Conservation (phyloP, 148 eudicot genomes). For the Cornus suecica region DNA sequence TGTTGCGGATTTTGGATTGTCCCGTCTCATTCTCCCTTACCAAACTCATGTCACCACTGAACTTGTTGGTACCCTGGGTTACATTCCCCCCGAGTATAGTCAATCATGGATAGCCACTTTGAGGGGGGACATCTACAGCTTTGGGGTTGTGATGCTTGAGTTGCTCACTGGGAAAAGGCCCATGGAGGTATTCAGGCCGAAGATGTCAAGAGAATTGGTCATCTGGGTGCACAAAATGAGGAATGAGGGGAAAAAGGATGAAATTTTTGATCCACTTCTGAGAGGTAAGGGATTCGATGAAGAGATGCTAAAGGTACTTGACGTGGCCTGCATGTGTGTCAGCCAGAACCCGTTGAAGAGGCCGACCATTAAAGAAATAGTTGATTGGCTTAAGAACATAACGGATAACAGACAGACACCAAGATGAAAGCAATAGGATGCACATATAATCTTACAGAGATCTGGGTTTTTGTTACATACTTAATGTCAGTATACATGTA, state of each 20-base stretch:
- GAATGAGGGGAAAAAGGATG: constrained; percentile 65
- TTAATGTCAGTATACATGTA: constrained; percentile 8
- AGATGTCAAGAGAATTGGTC: constrained; percentile 68
- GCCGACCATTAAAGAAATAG: constrained; percentile 79
- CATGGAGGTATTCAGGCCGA: constrained; percentile 70
- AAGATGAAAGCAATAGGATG: constrained; percentile 21
- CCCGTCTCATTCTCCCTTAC: constrained; percentile 76
- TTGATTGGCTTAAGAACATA: constrained; percentile 58
- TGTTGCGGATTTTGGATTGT: constrained; percentile 89
- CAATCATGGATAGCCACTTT: constrained; percentile 91
- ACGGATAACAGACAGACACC: constrained; percentile 31
- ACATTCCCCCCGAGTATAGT: constrained; percentile 92
- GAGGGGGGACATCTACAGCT: constrained; percentile 89
- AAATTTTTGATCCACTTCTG: constrained; percentile 60
- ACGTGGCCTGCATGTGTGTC: constrained; percentile 80
- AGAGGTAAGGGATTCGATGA: constrained; percentile 70
- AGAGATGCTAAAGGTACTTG: constrained; percentile 77
- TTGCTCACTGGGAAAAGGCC: constrained; percentile 82
- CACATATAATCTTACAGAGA: background rate
- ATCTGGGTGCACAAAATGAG: constrained; percentile 76
- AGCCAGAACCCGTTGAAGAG: constrained; percentile 65
- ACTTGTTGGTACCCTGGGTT: constrained; percentile 87
- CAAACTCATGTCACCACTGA: constrained; percentile 90
- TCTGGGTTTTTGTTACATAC: constrained; percentile 5
- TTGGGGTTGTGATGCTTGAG: constrained; percentile 88